Percentiles rank a stretch among this genome's conserved stretches.
Conservation (phyloP, 352 stramenopile genomes). For the Phytophthora meadii region DNA sequence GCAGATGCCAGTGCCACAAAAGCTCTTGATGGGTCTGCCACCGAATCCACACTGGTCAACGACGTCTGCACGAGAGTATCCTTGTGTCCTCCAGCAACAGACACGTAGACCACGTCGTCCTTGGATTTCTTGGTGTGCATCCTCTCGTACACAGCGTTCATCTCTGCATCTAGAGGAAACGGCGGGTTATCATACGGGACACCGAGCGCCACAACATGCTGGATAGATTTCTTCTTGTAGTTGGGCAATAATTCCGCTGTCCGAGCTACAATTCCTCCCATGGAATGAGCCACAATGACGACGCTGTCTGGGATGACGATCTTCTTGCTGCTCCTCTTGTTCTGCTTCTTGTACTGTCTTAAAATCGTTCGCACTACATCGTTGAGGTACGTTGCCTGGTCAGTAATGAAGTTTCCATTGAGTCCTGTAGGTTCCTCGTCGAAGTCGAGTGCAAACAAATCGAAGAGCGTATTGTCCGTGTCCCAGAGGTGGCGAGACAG, state of each 20-base stretch:
- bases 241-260: slow-evolving; percentile 74
- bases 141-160: slow-evolving; percentile 66
- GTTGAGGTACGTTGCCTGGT: slow-evolving; percentile 83
- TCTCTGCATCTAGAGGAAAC: slow-evolving; percentile 73
- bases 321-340: slow-evolving; percentile 29
- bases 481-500: slow-evolving; percentile 78
- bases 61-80: slow-evolving; percentile 78
- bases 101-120: slow-evolving; percentile 65
- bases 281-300: slow-evolving; percentile 85
- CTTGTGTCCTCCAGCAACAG: slow-evolving; percentile 83
- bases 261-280: slow-evolving; percentile 80
- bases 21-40: slow-evolving; percentile 36
- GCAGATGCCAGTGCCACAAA: slow-evolving; percentile 63
- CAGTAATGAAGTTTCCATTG: slow-evolving; percentile 67
- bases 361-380: slow-evolving; percentile 76
- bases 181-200: slow-evolving; percentile 61
- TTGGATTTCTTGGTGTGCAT: slow-evolving; percentile 36
- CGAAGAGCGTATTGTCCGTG: slow-evolving; percentile 59
- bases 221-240: slow-evolving; percentile 77
- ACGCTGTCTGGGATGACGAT: slow-evolving; percentile 55
- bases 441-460: slow-evolving; percentile 87
- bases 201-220: slow-evolving; percentile 77
- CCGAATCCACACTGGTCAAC: slow-evolving; percentile 34
- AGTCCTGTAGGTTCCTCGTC: slow-evolving; percentile 74
- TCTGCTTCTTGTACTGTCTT: slow-evolving; percentile 74